A percentile compares a stretch with the other conserved stretches of the same genome.
Conservation (phyloP, 2,329 filamentous ascomycete species). For the Thielaviopsis euricoi region DNA sequence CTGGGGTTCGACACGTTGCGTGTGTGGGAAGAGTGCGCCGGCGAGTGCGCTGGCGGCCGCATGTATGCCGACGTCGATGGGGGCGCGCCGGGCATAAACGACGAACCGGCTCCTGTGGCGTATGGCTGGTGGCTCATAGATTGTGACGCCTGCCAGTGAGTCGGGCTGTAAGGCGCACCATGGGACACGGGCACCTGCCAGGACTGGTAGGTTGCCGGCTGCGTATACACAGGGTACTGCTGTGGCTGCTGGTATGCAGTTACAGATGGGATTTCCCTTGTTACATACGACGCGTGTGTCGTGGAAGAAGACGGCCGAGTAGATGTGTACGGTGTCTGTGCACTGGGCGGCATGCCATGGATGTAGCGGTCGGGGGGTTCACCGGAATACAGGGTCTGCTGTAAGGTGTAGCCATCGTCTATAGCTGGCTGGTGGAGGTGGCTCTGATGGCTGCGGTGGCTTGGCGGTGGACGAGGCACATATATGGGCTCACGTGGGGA, state of each 20-base stretch:
- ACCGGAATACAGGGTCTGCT: not conserved
- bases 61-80: not conserved
- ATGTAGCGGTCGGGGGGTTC: not conserved
- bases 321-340: not conserved
- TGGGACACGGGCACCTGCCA: not conserved
- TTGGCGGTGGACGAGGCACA: not conserved
- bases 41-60: not conserved
- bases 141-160: not conserved
- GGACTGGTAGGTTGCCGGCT: not conserved
- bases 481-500: too few relatives aligned
- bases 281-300: not conserved
- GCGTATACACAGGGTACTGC: not conserved
- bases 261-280: not conserved
- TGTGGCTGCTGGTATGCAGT: not conserved
- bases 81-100: not conserved
- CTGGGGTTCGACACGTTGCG: not conserved
- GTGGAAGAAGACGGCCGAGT: not conserved
- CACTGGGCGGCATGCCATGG: not conserved
- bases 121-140: not conserved
- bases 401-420: not conserved
- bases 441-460: not conserved
- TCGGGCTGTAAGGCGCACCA: not conserved
- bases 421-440: not conserved
- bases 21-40: not conserved
- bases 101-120: not conserved